phyloP scores from a whole-genome alignment of 139 green algal genomes.

The Gonium pectorale region DNA sequence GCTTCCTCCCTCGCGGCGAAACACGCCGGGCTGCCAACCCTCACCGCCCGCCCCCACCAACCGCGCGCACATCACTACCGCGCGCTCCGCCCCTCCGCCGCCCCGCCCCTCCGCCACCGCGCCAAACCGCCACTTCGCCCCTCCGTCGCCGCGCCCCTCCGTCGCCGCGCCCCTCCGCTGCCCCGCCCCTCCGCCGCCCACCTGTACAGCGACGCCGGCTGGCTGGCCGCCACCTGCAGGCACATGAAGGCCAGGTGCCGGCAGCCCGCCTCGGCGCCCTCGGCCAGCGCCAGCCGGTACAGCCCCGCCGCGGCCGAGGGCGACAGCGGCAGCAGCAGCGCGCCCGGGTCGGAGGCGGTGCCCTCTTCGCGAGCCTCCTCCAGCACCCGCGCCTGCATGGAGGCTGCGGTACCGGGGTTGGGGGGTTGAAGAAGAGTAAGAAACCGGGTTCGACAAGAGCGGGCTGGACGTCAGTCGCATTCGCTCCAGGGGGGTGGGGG shows the following conservation, averaged over 20 bases:
- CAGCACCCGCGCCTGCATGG: constrained; percentile 32
- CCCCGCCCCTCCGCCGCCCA: not conserved
- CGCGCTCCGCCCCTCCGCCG: not conserved
- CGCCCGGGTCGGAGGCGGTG: not conserved
- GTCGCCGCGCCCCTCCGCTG: not conserved
- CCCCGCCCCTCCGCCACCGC: not conserved
- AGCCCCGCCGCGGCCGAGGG: not conserved
- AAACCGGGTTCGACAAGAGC: not conserved
- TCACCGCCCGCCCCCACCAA: not conserved
- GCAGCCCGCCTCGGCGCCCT: constrained; percentile 2
- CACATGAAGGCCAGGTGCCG: constrained; percentile 34
- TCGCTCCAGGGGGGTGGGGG: not conserved
- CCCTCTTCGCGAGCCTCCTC: constrained; percentile 26
- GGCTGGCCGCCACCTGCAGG: constrained; percentile 29
- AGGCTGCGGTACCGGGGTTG: not conserved
- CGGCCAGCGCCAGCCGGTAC: constrained; percentile 23
- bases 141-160: not conserved
- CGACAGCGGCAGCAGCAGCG: not conserved
- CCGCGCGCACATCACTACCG: not conserved
- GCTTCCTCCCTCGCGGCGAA: no score
- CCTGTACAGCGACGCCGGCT: constrained; percentile 42
- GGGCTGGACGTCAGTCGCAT: not conserved
- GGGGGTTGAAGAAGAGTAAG: not conserved
- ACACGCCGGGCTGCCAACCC: no score
- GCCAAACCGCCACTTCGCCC: not conserved